Evolutionary conservation across 345 rosid genomes (phyloP), one percentile per base, ranked within the genome.

Genomic region (Hibiscus syriacus): DNA sequence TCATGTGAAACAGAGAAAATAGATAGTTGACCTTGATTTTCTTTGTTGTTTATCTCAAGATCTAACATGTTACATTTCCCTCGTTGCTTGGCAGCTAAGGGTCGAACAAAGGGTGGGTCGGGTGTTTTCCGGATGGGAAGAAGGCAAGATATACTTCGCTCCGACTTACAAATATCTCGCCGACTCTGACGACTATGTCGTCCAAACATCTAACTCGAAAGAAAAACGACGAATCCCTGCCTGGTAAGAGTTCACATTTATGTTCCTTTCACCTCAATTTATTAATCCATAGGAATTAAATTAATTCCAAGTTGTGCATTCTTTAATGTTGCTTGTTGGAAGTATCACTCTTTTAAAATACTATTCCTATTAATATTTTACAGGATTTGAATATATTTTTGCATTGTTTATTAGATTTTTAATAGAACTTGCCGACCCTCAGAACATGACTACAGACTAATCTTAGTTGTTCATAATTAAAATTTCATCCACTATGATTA

Each of bases 71-170:
- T 38, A 27, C n/a, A 4, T 64, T 54, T n/a, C 23, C 23, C 55
- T 26, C 2, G 10, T 3, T 16, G 12, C 2, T 57, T 71, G 61
- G 78, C 87, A 94, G 98, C 82, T 94, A 19, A 84, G 64, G 53
- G 74, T 82, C 17, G 96, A 94, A 73, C 98, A 85, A 70, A 78
- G 65, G 61, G 92, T 92, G 8, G 99, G 98, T n/a, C 61, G 90
- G 71, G 74, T 91, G 57, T 94, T 94, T 68, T 58, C 78, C 68
- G 99, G 98, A 13, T 94, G 99, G 99, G 82, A 86, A 73, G 99
- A 94, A 77, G 99, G 99, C 10, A 79, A 46, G 16, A 94, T 94
- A 20, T 74, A 66, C 36, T 94, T 94, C 62, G 88, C 98, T 69
- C 99, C 99, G 16, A 94, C 99, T 14, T 94, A 94, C 82, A 94